These are phyloP conservation scores for Aspergillus quadrilineatus DNA, from an alignment of 2,329 filamentous ascomycete genomes.

Conservation along the genomic window DNA sequence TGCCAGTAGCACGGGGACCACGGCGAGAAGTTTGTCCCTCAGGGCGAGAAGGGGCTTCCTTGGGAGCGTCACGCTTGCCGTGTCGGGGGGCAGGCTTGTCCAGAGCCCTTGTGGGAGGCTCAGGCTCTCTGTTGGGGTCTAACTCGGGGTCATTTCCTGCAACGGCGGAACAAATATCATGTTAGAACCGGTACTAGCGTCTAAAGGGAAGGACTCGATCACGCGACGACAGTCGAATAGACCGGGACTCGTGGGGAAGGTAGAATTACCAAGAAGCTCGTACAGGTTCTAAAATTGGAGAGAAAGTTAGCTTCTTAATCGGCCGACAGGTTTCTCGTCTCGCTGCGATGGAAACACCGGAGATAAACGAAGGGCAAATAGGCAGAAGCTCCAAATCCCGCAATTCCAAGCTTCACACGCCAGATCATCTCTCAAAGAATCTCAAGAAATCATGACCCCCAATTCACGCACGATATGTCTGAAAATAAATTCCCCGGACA, in stretches of 20 bases:
- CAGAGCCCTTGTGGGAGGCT: conserved; percentile 81
- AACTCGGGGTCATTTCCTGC: conserved; percentile 69
- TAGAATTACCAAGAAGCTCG: conserved; percentile 86
- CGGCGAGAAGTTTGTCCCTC: conserved; percentile 43
- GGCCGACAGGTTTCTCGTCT: background rate
- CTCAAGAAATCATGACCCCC: background rate
- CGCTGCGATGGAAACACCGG: background rate
- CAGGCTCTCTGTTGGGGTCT: conserved; percentile 70
- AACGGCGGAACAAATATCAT: conserved; percentile 27
- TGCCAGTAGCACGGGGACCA: conserved; percentile 63
- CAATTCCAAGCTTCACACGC: conserved; percentile 5
- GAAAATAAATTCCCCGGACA: background rate
- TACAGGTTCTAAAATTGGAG: conserved; percentile 74
- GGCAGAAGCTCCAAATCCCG: conserved; percentile 3
- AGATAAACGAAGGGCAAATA: background rate
- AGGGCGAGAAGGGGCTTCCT: conserved; percentile 60
- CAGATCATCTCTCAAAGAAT: background rate
- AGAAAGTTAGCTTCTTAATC: conserved; percentile 36
- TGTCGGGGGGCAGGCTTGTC: conserved; percentile 77
- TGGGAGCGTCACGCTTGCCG: conserved; percentile 83
- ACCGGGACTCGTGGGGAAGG: conserved; percentile 19
- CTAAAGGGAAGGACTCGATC: background rate
- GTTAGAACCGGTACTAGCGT: conserved; percentile 29
- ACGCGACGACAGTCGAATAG: conserved; percentile 1
- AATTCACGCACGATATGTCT: background rate